These are phyloP conservation scores for Grammothele lineata DNA, from an alignment of 768 basidiomycete species.

Conservation along the genomic window DNA sequence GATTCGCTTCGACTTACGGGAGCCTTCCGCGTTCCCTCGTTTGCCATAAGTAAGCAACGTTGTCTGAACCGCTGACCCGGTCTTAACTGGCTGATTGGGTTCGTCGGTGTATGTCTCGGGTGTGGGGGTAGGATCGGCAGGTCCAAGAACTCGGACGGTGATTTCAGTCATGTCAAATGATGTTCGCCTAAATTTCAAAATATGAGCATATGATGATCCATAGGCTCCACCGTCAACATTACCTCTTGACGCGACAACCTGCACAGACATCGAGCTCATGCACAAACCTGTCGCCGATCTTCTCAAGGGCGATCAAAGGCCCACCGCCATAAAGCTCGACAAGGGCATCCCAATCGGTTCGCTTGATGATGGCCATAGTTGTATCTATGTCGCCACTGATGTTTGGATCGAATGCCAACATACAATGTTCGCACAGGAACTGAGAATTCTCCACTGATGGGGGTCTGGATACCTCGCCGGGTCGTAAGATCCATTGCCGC, in stretches of 20 bases:
- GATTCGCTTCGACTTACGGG: constrained; percentile 63
- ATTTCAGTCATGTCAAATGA: constrained; percentile 62
- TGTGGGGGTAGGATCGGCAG: constrained; percentile 28
- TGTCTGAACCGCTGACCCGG: constrained; percentile 16
- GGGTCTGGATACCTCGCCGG: constrained; percentile 53
- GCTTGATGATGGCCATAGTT: constrained; percentile 51
- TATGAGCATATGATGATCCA: background rate
- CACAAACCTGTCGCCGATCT: constrained; percentile 30
- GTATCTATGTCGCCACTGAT: constrained; percentile 53
- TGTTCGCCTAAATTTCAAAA: constrained; percentile 37
- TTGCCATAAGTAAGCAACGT: constrained; percentile 32
- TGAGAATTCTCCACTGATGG: constrained; percentile 53
- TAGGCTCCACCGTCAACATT: background rate
- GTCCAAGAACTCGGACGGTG: constrained; percentile 44
- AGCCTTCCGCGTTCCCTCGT: constrained; percentile 32
- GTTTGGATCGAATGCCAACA: constrained; percentile 66
- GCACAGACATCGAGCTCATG: constrained; percentile 54
- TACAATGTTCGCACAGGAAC: constrained; percentile 66
- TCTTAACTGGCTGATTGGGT: too few relatives aligned
- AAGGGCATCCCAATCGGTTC: constrained; percentile 62
- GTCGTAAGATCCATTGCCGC: constrained; percentile 64
- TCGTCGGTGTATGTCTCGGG: constrained; percentile 26
- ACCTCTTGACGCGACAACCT: constrained; percentile 61
- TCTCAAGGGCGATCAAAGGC: constrained; percentile 48
- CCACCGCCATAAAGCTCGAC: constrained; percentile 52